Conservation (phyloP, 208 protist species). For the Crithidia brevicula region DNA sequence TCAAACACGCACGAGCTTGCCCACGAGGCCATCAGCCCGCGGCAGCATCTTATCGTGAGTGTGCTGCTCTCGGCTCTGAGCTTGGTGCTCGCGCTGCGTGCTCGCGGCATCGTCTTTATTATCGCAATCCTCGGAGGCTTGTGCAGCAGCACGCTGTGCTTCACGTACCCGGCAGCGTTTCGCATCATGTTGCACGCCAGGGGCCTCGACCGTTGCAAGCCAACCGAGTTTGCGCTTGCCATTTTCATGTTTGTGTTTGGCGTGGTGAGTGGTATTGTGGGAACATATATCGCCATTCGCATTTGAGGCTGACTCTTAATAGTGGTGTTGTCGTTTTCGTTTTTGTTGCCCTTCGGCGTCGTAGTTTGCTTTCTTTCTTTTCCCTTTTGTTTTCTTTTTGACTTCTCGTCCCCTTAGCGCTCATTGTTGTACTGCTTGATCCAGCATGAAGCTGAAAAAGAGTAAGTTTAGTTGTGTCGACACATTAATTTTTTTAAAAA, state of each 20-base stretch:
- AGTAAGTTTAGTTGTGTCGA: constrained; percentile 3
- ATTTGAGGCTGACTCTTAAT: no score
- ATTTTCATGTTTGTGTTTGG: constrained; percentile 63
- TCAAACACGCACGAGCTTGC: constrained; percentile 38
- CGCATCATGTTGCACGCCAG: constrained; percentile 51
- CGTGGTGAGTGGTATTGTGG: constrained; percentile 50
- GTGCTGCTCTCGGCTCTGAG: constrained; percentile 56
- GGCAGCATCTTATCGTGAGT: constrained; percentile 64
- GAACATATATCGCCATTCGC: constrained; percentile 51
- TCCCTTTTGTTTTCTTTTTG: neutral
- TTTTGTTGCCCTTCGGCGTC: neutral
- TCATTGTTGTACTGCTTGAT: neutral
- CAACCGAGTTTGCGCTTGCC: constrained; percentile 32
- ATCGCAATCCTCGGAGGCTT: constrained; percentile 70
- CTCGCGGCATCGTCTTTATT: constrained; percentile 63
- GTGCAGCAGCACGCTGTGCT: constrained; percentile 78
- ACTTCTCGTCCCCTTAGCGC: neutral
- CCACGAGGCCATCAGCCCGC: constrained; percentile 40
- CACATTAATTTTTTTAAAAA: constrained; percentile 20
- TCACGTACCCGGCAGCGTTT: constrained; percentile 68
- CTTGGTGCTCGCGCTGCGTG: constrained; percentile 52
- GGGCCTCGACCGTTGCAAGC: constrained; percentile 41
- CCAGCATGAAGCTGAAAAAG: neutral
- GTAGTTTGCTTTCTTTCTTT: neutral
- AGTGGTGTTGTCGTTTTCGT: neutral